These are phyloP conservation scores for Dactylellina leptospora DNA, from an alignment of 2,329 filamentous ascomycete genomes.

Conservation along the genomic window DNA sequence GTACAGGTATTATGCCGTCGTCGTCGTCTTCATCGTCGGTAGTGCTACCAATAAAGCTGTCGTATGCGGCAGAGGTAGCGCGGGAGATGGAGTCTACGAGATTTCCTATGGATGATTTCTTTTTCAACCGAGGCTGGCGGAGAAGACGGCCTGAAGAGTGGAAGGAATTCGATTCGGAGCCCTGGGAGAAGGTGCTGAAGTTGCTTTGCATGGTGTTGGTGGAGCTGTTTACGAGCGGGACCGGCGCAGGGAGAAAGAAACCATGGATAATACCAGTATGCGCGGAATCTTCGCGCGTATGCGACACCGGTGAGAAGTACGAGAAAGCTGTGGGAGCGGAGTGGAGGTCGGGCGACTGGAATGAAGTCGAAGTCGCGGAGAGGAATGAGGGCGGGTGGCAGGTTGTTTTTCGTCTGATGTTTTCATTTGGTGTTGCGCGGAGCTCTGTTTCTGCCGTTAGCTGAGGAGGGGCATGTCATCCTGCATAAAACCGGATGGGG, in stretches of 20 bases:
- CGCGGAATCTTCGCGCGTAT: conserved; percentile 24
- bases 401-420: conserved; percentile 38
- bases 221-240: background rate
- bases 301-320: conserved; percentile 5
- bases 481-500: background rate
- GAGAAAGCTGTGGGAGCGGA: background rate
- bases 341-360: conserved; percentile 33
- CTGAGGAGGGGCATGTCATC: background rate
- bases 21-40: conserved; percentile 28
- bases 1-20: conserved; percentile 11
- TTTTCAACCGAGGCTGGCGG: conserved; percentile 35
- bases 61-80: conserved; percentile 45
- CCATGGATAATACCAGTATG: conserved; percentile 21
- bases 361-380: conserved; percentile 4
- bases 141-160: conserved; percentile 22
- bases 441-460: too few species aligned
- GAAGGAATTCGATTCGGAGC: conserved; percentile 38
- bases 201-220: conserved; percentile 12
- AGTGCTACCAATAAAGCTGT: conserved; percentile 38
- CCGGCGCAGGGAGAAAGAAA: background rate
- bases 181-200: conserved; percentile 41
- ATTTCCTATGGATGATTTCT: conserved; percentile 43
- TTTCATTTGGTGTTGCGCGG: conserved; percentile 1
- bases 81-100: conserved; percentile 44
- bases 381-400: conserved; percentile 20